Evolutionary conservation across 2,329 filamentous ascomycete species (phyloP).

Genomic region (Onygena corvina): DNA sequence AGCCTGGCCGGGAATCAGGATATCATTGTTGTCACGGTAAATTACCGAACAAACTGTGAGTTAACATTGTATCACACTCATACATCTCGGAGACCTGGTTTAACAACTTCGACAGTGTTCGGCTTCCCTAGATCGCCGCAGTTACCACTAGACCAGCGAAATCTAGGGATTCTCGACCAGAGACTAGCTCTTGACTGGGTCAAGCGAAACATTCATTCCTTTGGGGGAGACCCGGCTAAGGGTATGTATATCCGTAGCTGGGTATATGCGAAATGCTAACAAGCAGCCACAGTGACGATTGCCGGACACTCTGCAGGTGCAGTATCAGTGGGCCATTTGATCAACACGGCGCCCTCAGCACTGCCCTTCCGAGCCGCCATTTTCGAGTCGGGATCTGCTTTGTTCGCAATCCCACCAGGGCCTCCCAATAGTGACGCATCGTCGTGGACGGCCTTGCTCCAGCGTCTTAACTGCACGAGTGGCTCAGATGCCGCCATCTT

Average conservation of each 20-base stretch:
- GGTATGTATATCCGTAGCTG: slow-evolving; percentile 12
- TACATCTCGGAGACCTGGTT: neutral
- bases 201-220: slow-evolving; percentile 41
- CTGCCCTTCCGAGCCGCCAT: slow-evolving; percentile 6
- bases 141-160: slow-evolving; percentile 30
- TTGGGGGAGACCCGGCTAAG: slow-evolving; percentile 42
- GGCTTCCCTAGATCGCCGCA: slow-evolving; percentile 6
- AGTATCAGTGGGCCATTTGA: slow-evolving; percentile 40
- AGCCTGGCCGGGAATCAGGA: slow-evolving; percentile 3
- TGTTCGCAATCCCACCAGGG: neutral
- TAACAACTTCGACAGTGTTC: slow-evolving; percentile 2
- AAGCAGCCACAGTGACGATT: slow-evolving; percentile 27
- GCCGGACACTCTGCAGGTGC: slow-evolving; percentile 42
- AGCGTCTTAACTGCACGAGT: slow-evolving; percentile 1
- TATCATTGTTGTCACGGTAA: slow-evolving; percentile 5
- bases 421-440: neutral
- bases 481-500: neutral
- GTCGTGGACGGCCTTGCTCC: neutral
- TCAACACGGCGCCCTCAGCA: neutral
- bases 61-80: neutral
- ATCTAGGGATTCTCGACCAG: slow-evolving; percentile 48
- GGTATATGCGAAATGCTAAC: neutral
- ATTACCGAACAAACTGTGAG: slow-evolving; percentile 5
- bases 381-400: neutral
- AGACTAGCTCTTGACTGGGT: slow-evolving; percentile 49